Evolutionary conservation across 768 basidiomycete species (phyloP).

Genomic region (Suillus paluster): DNA sequence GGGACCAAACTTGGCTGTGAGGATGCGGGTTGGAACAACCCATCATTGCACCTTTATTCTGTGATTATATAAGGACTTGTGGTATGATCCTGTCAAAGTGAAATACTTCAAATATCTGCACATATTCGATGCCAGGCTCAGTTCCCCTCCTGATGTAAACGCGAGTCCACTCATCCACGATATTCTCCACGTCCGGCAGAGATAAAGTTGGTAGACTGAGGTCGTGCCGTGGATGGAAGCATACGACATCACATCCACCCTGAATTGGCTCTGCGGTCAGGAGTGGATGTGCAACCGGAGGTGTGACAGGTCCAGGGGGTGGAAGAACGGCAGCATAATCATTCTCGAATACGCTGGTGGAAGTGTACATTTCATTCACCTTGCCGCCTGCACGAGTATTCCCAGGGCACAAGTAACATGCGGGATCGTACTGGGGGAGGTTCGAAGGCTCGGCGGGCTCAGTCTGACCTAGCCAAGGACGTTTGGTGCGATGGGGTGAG

Average conservation of each 20-base stretch:
- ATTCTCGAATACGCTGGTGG: conserved; percentile 76
- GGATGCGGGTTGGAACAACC: conserved; percentile 95
- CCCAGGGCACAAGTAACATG: conserved; percentile 89
- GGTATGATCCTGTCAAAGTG: conserved; percentile 11
- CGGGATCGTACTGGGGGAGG: conserved; percentile 67
- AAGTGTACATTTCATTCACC: conserved; percentile 67
- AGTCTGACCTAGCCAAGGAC: conserved; percentile 90
- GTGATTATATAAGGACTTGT: conserved; percentile 13
- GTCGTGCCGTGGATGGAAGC: conserved; percentile 87
- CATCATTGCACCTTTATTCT: conserved; percentile 96
- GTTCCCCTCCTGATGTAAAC: conserved; percentile 64
- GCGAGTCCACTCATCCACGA: conserved; percentile 76
- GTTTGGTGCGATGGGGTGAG: conserved; percentile 87
- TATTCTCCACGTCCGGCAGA: conserved; percentile 56
- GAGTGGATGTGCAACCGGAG: conserved; percentile 60
- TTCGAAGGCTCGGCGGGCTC: conserved; percentile 60
- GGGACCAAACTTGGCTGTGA: conserved; percentile 89
- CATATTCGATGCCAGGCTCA: conserved; percentile 73
- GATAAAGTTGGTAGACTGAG: conserved; percentile 76
- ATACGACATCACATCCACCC: conserved; percentile 86
- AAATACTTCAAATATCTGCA: conserved; percentile 89
- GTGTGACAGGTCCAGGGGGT: conserved; percentile 57
- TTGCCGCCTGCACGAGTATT: conserved; percentile 76
- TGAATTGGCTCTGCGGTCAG: conserved; percentile 68
- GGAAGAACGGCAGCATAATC: conserved; percentile 84